Evolutionary conservation across 306 rosid species (phyloP).

Genomic region (Malus sieversii): DNA sequence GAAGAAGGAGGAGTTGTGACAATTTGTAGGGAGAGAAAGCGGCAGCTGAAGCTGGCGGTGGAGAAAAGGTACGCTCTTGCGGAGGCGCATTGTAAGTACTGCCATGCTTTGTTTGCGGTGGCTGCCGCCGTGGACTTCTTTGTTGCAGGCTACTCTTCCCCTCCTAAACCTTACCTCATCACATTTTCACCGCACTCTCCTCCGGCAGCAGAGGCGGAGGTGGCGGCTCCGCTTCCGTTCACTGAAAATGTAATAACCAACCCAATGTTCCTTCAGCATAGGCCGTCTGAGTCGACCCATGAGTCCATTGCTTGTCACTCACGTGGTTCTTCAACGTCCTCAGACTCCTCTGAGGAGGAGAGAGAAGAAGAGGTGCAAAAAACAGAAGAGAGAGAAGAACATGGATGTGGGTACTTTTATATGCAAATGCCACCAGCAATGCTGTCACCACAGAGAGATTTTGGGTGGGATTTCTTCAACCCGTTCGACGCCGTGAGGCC

Average conservation of each 20-base stretch:
- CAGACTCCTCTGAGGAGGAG: conserved; percentile 66
- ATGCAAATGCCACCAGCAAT: conserved; percentile 73
- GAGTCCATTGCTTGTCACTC: conserved; percentile 51
- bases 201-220: conserved; percentile 27
- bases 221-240: conserved; percentile 33
- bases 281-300: conserved; percentile 56
- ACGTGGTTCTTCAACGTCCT: conserved; percentile 45
- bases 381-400: conserved; percentile 33
- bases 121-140: conserved; percentile 74
- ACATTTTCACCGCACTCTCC: conserved; percentile 70
- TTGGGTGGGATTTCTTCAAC: conserved; percentile 93
- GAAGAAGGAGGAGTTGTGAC: conserved; percentile 75
- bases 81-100: conserved; percentile 80
- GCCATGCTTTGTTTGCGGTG: conserved; percentile 63
- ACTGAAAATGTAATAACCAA: conserved; percentile 52
- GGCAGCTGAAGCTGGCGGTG: conserved; percentile 62
- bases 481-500: conserved; percentile 67
- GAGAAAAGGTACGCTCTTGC: conserved; percentile 84
- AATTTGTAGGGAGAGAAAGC: conserved; percentile 84
- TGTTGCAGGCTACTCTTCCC: conserved; percentile 82
- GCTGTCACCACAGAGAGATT: conserved; percentile 78
- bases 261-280: conserved; percentile 86
- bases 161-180: conserved; percentile 75
- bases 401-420: conserved; percentile 55
- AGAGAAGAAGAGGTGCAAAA: conserved; percentile 34